phyloP scores from a whole-genome alignment of 208 protist genomes.

The Trypanosoma congolense region DNA sequence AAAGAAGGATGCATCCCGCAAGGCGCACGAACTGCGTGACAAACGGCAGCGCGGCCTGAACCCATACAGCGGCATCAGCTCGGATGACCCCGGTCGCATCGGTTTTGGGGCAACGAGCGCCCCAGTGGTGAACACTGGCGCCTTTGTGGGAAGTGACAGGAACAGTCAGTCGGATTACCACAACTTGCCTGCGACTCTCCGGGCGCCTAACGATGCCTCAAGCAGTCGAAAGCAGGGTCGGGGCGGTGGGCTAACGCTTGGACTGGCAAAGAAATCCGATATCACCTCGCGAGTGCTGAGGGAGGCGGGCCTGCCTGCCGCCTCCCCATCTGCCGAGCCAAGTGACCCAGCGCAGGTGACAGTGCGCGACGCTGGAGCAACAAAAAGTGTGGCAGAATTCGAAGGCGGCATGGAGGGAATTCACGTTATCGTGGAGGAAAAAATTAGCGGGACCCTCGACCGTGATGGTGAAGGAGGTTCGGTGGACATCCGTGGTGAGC shows the following conservation, averaged over 20 bases:
- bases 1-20: slow-evolving; percentile 82
- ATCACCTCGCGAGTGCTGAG: slow-evolving; percentile 68
- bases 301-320: slow-evolving; percentile 44
- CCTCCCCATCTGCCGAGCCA: background rate
- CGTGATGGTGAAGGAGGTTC: slow-evolving; percentile 47
- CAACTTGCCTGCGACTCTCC: background rate
- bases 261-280: slow-evolving; percentile 64
- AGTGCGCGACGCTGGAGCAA: background rate
- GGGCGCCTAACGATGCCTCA: background rate
- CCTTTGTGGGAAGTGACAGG: too few relatives aligned
- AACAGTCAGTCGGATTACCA: background rate
- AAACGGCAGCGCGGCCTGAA: slow-evolving; percentile 36
- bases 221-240: slow-evolving; percentile 16
- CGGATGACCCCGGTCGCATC: slow-evolving; percentile 39
- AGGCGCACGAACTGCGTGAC: slow-evolving; percentile 81
- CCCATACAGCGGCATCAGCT: slow-evolving; percentile 75
- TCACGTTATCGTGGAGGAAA: slow-evolving; percentile 60
- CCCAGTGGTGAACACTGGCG: background rate
- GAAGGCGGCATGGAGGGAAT: slow-evolving; percentile 27
- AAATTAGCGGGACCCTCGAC: slow-evolving; percentile 49
- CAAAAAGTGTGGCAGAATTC: background rate
- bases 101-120: slow-evolving; percentile 29
- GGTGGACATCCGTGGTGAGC: slow-evolving; percentile 65
- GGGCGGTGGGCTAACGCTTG: slow-evolving; percentile 63
- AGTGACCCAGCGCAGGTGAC: too few relatives aligned